Evolutionary conservation across 805 yeast genomes (phyloP).

Genomic region (Candida pseudofarinosa): DNA sequence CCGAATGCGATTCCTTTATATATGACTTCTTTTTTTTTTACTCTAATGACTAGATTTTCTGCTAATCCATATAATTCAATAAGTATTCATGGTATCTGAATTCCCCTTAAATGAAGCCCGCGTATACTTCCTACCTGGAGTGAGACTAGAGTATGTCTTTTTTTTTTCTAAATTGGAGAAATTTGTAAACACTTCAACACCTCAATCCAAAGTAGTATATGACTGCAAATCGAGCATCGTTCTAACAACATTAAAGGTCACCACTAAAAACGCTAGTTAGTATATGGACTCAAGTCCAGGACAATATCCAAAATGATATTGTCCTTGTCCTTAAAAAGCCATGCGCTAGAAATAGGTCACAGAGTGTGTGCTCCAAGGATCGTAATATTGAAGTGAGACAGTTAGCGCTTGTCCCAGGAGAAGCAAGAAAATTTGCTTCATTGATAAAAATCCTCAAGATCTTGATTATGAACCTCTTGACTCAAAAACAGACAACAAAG

Average conservation of each 20-base stretch:
- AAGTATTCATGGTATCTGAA: not conserved
- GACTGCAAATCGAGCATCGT: not conserved
- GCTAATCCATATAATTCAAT: not conserved
- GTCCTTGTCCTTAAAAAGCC: slow-evolving; percentile 5
- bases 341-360: not conserved
- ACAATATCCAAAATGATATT: slow-evolving; percentile 3
- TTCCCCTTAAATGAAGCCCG: not conserved
- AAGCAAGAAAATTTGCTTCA: slow-evolving; percentile 7
- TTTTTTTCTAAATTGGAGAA: not conserved
- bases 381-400: slow-evolving; percentile 2
- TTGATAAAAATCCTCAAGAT: slow-evolving; percentile 5
- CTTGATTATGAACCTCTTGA: slow-evolving; percentile 5
- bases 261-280: slow-evolving; percentile 4
- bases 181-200: too few species aligned
- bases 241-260: slow-evolving; percentile 1
- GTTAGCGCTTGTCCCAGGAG: slow-evolving; percentile 4
- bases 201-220: too few species aligned
- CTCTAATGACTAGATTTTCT: not conserved
- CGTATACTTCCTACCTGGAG: slow-evolving; percentile 1
- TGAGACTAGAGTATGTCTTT: not conserved
- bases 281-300: slow-evolving; percentile 5
- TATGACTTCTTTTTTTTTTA: too few species aligned
- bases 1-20: not conserved
- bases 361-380: not conserved
- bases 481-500: slow-evolving; percentile 31